phyloP scores from a whole-genome alignment of 1,284 basidiomycete genomes.

The Ceratobasidium sp. region DNA sequence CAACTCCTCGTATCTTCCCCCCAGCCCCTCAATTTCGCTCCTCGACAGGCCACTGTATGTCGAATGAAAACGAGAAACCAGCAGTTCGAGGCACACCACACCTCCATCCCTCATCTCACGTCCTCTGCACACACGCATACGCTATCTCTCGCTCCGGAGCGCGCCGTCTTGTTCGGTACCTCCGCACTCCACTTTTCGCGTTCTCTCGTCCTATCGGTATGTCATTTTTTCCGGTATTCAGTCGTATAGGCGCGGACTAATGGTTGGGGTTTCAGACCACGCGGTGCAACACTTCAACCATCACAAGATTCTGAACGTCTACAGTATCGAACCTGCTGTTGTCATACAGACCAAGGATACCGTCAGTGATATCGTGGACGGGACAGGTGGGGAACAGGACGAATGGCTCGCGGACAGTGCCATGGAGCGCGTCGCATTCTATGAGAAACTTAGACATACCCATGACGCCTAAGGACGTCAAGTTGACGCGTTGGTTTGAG shows the following conservation, averaged over 20 bases:
- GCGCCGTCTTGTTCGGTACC: slow-evolving; percentile 40
- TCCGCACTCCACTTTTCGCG: slow-evolving; percentile 44
- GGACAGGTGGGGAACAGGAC: slow-evolving; percentile 54
- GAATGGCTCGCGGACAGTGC: slow-evolving; percentile 56
- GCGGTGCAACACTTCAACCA: slow-evolving; percentile 55
- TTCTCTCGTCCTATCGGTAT: slow-evolving; percentile 47
- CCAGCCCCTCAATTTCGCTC: background rate
- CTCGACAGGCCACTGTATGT: slow-evolving; percentile 49
- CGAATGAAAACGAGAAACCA: slow-evolving; percentile 46
- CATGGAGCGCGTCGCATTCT: slow-evolving; percentile 53
- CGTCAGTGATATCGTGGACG: slow-evolving; percentile 55
- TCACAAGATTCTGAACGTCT: slow-evolving; percentile 52
- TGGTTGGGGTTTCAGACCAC: slow-evolving; percentile 54
- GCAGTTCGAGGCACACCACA: slow-evolving; percentile 29
- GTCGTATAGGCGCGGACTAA: slow-evolving; percentile 6
- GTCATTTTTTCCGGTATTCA: background rate
- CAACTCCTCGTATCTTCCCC: background rate
- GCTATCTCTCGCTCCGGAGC: slow-evolving; percentile 44
- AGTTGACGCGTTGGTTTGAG: background rate
- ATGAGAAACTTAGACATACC: slow-evolving; percentile 17
- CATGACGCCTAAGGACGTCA: background rate
- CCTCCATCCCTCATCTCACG: slow-evolving; percentile 48
- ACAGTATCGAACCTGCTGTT: slow-evolving; percentile 56
- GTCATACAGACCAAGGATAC: slow-evolving; percentile 56
- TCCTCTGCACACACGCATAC: slow-evolving; percentile 49